Evolutionary conservation across 176 grass and related monocot genomes (phyloP), one percentile per base, ranked within the genome.

Genomic region (Triticum timopheevii): DNA sequence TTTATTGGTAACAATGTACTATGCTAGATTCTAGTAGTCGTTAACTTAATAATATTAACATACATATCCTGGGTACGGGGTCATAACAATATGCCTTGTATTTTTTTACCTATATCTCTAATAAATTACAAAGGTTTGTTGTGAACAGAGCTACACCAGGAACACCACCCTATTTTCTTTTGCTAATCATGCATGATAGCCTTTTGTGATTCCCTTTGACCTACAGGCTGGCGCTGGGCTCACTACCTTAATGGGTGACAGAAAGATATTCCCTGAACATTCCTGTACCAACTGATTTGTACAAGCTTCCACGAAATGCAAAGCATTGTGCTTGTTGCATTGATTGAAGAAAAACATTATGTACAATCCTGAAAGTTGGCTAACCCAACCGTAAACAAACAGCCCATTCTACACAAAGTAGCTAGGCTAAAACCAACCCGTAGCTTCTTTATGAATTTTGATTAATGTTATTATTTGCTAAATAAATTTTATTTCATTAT

Each of bases 41-140:
- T 79, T 90, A 80, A 49, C 35, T 49, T 49, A 69, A 79, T 42
- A 35, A 83, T 4, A n/a, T 56, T 5, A 2, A 12, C 0, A 1
- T 56, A 15, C 24, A 62, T 79, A 15, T 79, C 76, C 0, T 2
- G 1, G 4, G 33, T 63, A 79, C 9, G 1, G 1, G 31, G 28
- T 58, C 9, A 56, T 56, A 77, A 56, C 5, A 62, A 24, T 63
- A 47, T 63, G 44, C 17, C 8, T 7, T 80, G 19, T 19, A 34
- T 76, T 36, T 31, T 40, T 79, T 2, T 10, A 69, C 47, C 11
- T 13, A 39, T 44, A 16, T 69, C 2, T 1, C 28, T 10, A 79
- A 7, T 79, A 15, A 22, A 85, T 17, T 79, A 22, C 17, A 6
- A 65, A 65, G 61, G 19, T 23, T 84, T 40, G 15, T 83, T 88